phyloP scores from a whole-genome alignment of 192 early-diverging fungal genomes.

The Coemansia umbellata region DNA sequence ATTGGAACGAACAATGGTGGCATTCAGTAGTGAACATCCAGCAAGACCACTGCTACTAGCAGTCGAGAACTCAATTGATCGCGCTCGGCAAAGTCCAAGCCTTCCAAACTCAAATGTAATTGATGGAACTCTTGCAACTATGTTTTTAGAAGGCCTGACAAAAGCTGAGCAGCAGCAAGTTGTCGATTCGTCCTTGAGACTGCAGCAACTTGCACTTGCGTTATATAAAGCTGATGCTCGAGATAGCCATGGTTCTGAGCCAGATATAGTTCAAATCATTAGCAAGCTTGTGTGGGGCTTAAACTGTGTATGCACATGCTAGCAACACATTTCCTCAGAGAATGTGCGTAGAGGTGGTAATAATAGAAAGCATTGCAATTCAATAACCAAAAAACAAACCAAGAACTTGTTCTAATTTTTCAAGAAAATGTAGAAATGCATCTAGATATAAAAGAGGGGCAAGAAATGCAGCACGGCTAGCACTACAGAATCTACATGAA shows the following conservation, averaged over 20 bases:
- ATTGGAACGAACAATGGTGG: constrained; percentile 26
- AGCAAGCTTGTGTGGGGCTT: constrained; percentile 2
- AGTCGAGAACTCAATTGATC: constrained; percentile 1
- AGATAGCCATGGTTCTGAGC: not conserved
- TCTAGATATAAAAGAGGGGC: not conserved
- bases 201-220: constrained; percentile 4
- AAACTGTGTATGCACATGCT: constrained; percentile 8
- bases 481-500: constrained; percentile 23
- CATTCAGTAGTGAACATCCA: constrained; percentile 17
- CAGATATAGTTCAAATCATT: constrained; percentile 1
- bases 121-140: constrained; percentile 17
- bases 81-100: not conserved
- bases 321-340: too few species aligned
- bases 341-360: too few species aligned
- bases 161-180: constrained; percentile 26
- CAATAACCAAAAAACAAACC: too few species aligned
- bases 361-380: too few species aligned
- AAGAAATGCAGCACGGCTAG: not conserved
- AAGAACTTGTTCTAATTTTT: not conserved
- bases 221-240: too few species aligned
- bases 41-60: constrained; percentile 24
- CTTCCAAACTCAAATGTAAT: constrained; percentile 5
- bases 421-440: not conserved
- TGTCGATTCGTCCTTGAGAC: constrained; percentile 13
- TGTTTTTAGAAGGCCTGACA: constrained; percentile 18